Evolutionary conservation across 78 protist genomes (phyloP).

Genomic region (Dictyostelium intermedium): DNA sequence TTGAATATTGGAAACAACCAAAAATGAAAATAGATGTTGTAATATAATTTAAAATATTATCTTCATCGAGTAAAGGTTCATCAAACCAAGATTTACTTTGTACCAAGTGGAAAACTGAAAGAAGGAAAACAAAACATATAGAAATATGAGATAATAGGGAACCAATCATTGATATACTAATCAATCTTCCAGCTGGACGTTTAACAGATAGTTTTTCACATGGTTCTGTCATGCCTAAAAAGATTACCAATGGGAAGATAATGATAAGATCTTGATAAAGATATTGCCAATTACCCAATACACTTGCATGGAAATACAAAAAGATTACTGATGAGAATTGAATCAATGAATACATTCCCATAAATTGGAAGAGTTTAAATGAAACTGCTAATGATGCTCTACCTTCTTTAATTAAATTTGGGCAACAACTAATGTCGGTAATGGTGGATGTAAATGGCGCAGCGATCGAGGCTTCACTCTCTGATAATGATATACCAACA

Average conservation of each 20-base stretch:
- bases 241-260: conserved; percentile 85
- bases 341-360: conserved; percentile 97
- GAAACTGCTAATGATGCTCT: conserved; percentile 97
- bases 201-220: not conserved
- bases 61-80: not conserved
- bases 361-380: conserved; percentile 94
- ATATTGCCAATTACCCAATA: conserved; percentile 80
- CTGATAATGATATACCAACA: conserved; percentile 94
- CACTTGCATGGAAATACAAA: conserved; percentile 65
- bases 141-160: conserved; percentile 78
- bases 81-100: conserved; percentile 42
- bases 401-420: conserved; percentile 85
- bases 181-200: conserved; percentile 79
- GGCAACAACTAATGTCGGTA: conserved; percentile 58
- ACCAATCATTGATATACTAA: conserved; percentile 46
- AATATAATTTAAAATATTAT: conserved; percentile 10
- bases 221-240: conserved; percentile 85
- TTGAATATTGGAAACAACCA: conserved; percentile 59
- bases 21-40: conserved; percentile 17
- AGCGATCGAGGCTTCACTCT: conserved; percentile 98
- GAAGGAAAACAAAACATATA: not conserved
- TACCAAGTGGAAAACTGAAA: not conserved
- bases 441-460: conserved; percentile 97
- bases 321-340: conserved; percentile 88
- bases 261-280: conserved; percentile 82